Conservation (phyloP, 495 filamentous ascomycete genomes). For the Penicillium antarcticum region DNA sequence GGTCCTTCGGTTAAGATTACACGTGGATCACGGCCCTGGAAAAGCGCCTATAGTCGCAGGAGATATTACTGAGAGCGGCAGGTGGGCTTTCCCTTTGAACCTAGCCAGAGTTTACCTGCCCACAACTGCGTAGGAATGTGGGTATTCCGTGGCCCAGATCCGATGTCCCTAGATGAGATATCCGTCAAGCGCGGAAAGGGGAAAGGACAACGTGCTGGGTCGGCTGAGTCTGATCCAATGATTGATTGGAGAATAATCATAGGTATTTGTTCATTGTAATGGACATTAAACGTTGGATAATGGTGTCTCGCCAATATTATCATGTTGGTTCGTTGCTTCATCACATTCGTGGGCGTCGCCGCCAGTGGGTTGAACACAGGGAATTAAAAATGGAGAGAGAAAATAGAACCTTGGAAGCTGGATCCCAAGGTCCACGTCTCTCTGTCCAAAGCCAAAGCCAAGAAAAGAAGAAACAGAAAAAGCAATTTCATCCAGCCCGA, state of each 20-base stretch:
- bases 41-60: background rate
- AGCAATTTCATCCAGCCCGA: background rate
- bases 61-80: background rate
- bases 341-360: conserved; percentile 17
- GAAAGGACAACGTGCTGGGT: background rate
- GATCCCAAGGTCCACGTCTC: background rate
- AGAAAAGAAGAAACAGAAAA: background rate
- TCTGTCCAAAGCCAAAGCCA: background rate
- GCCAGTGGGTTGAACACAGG: conserved; percentile 14
- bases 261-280: background rate
- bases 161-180: background rate
- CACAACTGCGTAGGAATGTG: no score
- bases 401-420: conserved; percentile 6
- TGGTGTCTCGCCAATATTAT: background rate
- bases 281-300: background rate
- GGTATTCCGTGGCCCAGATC: no score
- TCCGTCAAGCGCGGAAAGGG: background rate
- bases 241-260: background rate
- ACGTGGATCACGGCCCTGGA: conserved; percentile 6
- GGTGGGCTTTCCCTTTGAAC: background rate
- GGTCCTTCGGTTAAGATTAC: conserved; percentile 22
- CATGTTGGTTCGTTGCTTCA: conserved; percentile 13
- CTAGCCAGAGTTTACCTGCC: background rate
- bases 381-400: background rate
- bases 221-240: background rate